phyloP scores from a whole-genome alignment of 2,329 filamentous ascomycete species.

The Aureobasidium namibiae region DNA sequence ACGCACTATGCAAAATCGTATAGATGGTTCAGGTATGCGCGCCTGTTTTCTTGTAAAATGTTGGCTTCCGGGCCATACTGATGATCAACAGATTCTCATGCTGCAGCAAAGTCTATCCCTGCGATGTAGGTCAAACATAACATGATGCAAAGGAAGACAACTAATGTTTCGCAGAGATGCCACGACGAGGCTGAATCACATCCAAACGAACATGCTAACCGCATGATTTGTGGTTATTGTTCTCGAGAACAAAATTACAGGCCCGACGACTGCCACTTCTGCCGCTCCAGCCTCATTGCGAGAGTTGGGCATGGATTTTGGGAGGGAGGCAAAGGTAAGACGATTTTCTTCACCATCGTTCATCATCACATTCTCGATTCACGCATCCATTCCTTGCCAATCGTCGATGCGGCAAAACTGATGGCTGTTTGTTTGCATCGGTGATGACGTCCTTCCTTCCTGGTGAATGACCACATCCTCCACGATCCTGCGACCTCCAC shows the following conservation, averaged over 20 bases:
- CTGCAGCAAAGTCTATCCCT: slow-evolving; percentile 49
- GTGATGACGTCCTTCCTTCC: slow-evolving; percentile 3
- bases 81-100: slow-evolving; percentile 41
- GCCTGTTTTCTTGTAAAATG: neutral
- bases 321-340: slow-evolving; percentile 63
- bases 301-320: slow-evolving; percentile 65
- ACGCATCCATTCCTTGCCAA: neutral
- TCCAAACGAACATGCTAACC: slow-evolving; percentile 69
- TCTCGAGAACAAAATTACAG: slow-evolving; percentile 67
- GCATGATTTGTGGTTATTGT: slow-evolving; percentile 59
- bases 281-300: slow-evolving; percentile 61
- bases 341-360: neutral
- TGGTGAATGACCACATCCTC: neutral
- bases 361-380: neutral
- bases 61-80: neutral
- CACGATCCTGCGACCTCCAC: too few relatives aligned
- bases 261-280: slow-evolving; percentile 67
- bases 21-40: slow-evolving; percentile 46
- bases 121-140: slow-evolving; percentile 37
- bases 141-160: neutral
- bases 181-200: slow-evolving; percentile 67
- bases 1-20: slow-evolving; percentile 47
- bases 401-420: neutral
- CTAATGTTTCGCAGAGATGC: slow-evolving; percentile 42
- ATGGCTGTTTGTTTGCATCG: neutral